phyloP scores from a whole-genome alignment of 345 rosid species.

The Populus nigra region DNA sequence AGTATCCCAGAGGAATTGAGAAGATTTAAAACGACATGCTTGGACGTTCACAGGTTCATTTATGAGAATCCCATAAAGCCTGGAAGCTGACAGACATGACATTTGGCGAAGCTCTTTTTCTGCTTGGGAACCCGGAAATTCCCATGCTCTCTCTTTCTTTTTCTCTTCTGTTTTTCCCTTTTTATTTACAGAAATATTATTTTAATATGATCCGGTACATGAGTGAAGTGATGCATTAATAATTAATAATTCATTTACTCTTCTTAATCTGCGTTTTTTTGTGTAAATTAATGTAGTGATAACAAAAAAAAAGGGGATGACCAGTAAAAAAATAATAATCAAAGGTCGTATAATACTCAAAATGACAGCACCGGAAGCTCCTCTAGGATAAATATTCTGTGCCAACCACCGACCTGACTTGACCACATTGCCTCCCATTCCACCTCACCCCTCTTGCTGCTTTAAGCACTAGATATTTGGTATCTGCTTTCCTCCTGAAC shows the following conservation, averaged over 20 bases:
- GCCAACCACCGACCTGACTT: neutral
- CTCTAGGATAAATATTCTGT: neutral
- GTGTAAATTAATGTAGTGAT: too few species aligned
- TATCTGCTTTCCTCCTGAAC: neutral
- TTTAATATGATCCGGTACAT: too few species aligned
- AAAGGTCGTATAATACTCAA: too few species aligned
- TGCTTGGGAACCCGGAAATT: slow-evolving; percentile 25
- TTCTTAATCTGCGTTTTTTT: too few species aligned
- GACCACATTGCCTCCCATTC: neutral
- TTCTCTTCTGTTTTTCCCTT: neutral
- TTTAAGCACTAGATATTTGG: neutral
- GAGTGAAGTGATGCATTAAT: too few species aligned
- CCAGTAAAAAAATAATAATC: too few species aligned
- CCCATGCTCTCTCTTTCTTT: neutral
- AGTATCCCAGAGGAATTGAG: neutral
- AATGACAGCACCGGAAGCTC: neutral
- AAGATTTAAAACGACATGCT: slow-evolving; percentile 7
- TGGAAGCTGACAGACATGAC: slow-evolving; percentile 23
- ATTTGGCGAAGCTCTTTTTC: slow-evolving; percentile 10
- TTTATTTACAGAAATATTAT: neutral
- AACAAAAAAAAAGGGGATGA: too few species aligned
- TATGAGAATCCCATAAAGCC: slow-evolving; percentile 35
- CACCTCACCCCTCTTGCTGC: neutral
- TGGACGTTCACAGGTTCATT: slow-evolving; percentile 11
- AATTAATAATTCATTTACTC: too few species aligned